These are phyloP conservation scores for Fusarium goolgardi DNA, from an alignment of 2,329 filamentous ascomycete genomes.

Conservation along the genomic window DNA sequence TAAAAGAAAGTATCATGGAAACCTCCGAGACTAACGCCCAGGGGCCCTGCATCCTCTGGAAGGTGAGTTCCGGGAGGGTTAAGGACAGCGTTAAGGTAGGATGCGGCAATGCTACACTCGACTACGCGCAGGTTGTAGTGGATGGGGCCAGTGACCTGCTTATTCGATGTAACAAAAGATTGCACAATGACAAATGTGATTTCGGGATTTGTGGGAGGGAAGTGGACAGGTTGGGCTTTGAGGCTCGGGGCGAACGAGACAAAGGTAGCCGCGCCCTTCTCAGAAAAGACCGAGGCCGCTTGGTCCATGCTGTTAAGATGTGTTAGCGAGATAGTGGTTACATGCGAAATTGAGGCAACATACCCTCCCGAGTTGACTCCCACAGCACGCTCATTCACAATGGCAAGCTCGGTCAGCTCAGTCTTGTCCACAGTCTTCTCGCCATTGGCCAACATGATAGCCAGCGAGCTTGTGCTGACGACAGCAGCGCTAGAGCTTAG, in stretches of 20 bases:
- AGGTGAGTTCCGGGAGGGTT: slow-evolving; percentile 70
- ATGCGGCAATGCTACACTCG: slow-evolving; percentile 90
- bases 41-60: slow-evolving; percentile 80
- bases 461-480: slow-evolving; percentile 88
- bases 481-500: slow-evolving; percentile 95
- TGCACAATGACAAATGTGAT: slow-evolving; percentile 94
- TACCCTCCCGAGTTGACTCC: slow-evolving; percentile 96
- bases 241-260: slow-evolving; percentile 89
- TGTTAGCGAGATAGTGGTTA: slow-evolving; percentile 25
- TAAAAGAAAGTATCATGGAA: slow-evolving; percentile 87
- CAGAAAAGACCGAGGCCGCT: slow-evolving; percentile 92
- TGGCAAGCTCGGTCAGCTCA: slow-evolving; percentile 89
- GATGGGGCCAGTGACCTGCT: slow-evolving; percentile 90
- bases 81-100: slow-evolving; percentile 69
- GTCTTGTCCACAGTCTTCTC: slow-evolving; percentile 85
- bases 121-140: slow-evolving; percentile 98
- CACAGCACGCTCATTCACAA: slow-evolving; percentile 92
- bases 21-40: slow-evolving; percentile 84
- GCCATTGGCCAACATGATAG: slow-evolving; percentile 87
- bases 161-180: slow-evolving; percentile 93
- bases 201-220: slow-evolving; percentile 84
- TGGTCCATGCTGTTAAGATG: slow-evolving; percentile 83
- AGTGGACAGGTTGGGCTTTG: slow-evolving; percentile 78
- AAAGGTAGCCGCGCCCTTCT: slow-evolving; percentile 86
- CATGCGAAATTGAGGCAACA: slow-evolving; percentile 47